A percentile compares a stretch with the other conserved stretches of the same genome.
These are phyloP conservation scores for Violaceomyces palustris DNA, from an alignment of 1,284 basidiomycete species.

Conservation along the genomic window DNA sequence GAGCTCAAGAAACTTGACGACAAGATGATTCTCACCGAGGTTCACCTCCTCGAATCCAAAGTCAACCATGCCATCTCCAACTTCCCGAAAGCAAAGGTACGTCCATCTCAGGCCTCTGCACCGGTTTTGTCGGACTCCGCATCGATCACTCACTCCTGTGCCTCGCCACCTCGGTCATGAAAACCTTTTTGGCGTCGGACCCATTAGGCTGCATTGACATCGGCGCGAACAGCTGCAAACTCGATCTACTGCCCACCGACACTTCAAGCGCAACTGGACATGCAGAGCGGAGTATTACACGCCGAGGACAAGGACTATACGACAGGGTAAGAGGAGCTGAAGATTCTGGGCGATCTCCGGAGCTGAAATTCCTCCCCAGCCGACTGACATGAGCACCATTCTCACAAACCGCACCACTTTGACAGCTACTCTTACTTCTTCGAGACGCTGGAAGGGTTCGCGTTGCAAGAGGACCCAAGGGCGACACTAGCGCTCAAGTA, in stretches of 20 bases:
- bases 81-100: slow-evolving; percentile 86
- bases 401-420: too few relatives aligned
- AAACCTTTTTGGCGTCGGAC: too few relatives aligned
- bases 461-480: slow-evolving; percentile 58
- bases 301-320: slow-evolving; percentile 98
- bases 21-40: slow-evolving; percentile 96
- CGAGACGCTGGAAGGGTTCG: slow-evolving; percentile 89
- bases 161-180: too few relatives aligned
- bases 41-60: slow-evolving; percentile 85
- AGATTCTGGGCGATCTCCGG: too few relatives aligned
- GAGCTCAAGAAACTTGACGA: slow-evolving; percentile 92
- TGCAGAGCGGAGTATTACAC: slow-evolving; percentile 85
- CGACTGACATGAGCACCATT: too few relatives aligned
- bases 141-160: too few relatives aligned
- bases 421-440: slow-evolving; percentile 96
- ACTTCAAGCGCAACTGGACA: slow-evolving; percentile 84
- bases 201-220: slow-evolving; percentile 86
- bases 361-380: too few relatives aligned
- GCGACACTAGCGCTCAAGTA: slow-evolving; percentile 89
- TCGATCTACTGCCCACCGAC: slow-evolving; percentile 94
- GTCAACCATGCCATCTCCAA: slow-evolving; percentile 90
- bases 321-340: slow-evolving; percentile 65
- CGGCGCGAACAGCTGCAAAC: slow-evolving; percentile 88
- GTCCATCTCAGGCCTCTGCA: too few relatives aligned
- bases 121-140: too few relatives aligned